Evolutionary conservation across 257 asterid species (phyloP).

Genomic region (Anisodus acutangulus): DNA sequence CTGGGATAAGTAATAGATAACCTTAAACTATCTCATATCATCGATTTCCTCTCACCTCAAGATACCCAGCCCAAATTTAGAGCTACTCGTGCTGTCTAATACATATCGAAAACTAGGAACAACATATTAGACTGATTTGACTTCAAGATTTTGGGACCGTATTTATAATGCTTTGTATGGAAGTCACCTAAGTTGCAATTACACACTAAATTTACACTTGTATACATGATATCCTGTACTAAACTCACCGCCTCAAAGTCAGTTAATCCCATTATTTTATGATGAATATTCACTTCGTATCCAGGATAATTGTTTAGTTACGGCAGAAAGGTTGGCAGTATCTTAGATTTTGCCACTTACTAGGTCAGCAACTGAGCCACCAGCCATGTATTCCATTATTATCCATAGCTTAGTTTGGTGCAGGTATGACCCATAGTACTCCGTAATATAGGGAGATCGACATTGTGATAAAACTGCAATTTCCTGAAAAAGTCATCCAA

Average conservation of each 20-base stretch:
- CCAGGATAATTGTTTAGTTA: constrained; percentile 3
- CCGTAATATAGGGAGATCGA: constrained; percentile 91
- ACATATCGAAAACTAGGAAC: neutral
- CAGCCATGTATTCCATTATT: constrained; percentile 99
- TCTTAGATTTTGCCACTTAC: constrained; percentile 51
- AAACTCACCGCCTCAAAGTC: neutral
- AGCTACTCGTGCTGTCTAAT: neutral
- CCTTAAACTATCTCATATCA: constrained; percentile 15
- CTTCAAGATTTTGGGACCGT: neutral
- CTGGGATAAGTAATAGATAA: constrained; percentile 17
- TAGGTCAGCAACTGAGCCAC: constrained; percentile 99
- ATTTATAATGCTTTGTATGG: neutral
- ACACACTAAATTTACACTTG: neutral
- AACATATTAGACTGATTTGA: constrained; percentile 10
- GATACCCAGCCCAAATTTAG: neutral
- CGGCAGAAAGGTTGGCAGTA: constrained; percentile 19
- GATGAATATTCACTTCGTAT: constrained; percentile 2
- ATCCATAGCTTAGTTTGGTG: constrained; percentile 94
- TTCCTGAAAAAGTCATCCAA: constrained; percentile 66
- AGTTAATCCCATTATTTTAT: constrained; percentile 22
- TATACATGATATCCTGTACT: neutral
- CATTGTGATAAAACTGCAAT: constrained; percentile 96
- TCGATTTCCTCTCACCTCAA: constrained; percentile 7
- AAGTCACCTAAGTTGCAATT: constrained; percentile 3
- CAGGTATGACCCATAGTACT: constrained; percentile 89